These are phyloP conservation scores for Ceratobasidium sp. DNA, from an alignment of 1,284 basidiomycete genomes.

Conservation along the genomic window DNA sequence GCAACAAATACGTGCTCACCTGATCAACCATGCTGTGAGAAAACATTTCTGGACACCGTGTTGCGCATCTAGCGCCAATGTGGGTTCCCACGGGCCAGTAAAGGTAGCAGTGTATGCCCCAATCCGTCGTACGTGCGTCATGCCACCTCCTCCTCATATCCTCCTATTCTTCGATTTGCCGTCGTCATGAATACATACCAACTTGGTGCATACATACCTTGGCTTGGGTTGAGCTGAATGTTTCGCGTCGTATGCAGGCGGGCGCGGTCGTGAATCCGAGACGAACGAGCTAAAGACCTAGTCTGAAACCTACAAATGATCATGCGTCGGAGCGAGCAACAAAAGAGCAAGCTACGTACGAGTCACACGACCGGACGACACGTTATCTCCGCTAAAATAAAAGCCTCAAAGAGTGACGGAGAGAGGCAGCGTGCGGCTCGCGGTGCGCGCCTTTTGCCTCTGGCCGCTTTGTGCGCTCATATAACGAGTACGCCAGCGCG, in stretches of 20 bases:
- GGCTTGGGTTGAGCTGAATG: not conserved
- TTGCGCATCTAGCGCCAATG: conserved; percentile 33
- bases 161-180: conserved; percentile 16
- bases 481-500: not conserved
- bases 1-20: not conserved
- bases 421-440: not conserved
- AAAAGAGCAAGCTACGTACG: not conserved
- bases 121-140: not conserved
- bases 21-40: conserved; percentile 29
- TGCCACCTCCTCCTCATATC: not conserved
- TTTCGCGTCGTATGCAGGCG: not conserved
- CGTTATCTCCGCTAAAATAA: conserved; percentile 23
- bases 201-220: not conserved
- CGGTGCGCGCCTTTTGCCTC: conserved; percentile 40
- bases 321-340: conserved; percentile 1
- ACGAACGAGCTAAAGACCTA: not conserved
- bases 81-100: conserved; percentile 17
- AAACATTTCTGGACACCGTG: conserved; percentile 15
- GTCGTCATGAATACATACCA: conserved; percentile 5
- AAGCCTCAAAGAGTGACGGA: conserved; percentile 14
- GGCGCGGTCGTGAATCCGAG: conserved; percentile 4
- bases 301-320: not conserved
- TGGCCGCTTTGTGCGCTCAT: conserved; percentile 1
- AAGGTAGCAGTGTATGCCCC: not conserved
- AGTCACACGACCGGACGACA: conserved; percentile 29